Conservation (phyloP, 2,329 filamentous ascomycete genomes). For the Penicillium sp. region DNA sequence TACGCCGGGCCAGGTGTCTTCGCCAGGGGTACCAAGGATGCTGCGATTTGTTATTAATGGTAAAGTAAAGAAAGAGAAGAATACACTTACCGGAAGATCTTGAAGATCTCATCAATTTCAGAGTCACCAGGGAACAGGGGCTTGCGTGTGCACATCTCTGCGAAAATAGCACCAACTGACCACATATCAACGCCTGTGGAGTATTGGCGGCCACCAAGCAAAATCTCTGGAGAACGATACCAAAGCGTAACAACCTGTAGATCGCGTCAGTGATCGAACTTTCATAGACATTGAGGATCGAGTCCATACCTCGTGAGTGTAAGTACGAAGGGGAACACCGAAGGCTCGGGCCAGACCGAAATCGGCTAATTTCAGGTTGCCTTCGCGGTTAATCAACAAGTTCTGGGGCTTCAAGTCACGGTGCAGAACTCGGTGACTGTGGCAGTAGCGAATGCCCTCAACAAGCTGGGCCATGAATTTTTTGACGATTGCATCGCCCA, state of each 20-base stretch:
- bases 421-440: constrained; percentile 82
- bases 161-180: constrained; percentile 92
- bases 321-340: constrained; percentile 84
- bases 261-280: constrained; percentile 8
- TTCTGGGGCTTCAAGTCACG: constrained; percentile 91
- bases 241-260: constrained; percentile 79
- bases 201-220: constrained; percentile 87
- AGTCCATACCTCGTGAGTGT: constrained; percentile 73
- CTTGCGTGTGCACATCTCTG: constrained; percentile 93
- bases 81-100: constrained; percentile 73
- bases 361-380: constrained; percentile 86
- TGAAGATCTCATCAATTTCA: constrained; percentile 92
- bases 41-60: constrained; percentile 42
- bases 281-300: too few relatives aligned
- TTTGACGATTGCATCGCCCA: constrained; percentile 80
- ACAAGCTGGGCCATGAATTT: constrained; percentile 91
- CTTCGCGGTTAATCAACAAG: constrained; percentile 78
- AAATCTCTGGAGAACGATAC: constrained; percentile 88
- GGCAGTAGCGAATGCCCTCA: constrained; percentile 81
- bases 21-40: constrained; percentile 77
- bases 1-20: constrained; percentile 82
- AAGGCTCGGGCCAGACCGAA: constrained; percentile 88
- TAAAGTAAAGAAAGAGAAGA: neutral
- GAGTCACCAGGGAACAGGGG: constrained; percentile 90
- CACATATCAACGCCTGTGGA: constrained; percentile 95